phyloP scores from a whole-genome alignment of 768 basidiomycete genomes.

The Leccinum variicolor region DNA sequence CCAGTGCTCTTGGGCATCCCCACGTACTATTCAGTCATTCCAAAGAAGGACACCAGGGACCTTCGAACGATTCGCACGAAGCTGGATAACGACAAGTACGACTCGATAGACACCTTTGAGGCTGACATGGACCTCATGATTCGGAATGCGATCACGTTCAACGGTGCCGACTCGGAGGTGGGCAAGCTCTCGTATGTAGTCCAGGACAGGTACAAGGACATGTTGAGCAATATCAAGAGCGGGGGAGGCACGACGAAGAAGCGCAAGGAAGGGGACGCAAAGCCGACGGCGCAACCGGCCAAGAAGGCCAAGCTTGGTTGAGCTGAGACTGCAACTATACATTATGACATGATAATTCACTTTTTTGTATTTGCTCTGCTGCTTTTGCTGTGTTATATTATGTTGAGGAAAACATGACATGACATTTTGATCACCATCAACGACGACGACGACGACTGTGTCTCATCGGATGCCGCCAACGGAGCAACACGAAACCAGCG shows the following conservation, averaged over 20 bases:
- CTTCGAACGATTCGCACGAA: constrained; percentile 76
- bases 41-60: constrained; percentile 83
- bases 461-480: constrained; percentile 19
- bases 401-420: constrained; percentile 6
- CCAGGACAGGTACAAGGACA: constrained; percentile 50
- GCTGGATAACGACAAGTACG: constrained; percentile 81
- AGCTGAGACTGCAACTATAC: constrained; percentile 26
- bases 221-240: constrained; percentile 41
- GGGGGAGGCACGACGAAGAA: constrained; percentile 55
- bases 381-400: constrained; percentile 29
- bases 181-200: constrained; percentile 55
- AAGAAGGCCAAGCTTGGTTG: constrained; percentile 68
- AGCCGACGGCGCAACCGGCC: constrained; percentile 54
- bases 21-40: constrained; percentile 83
- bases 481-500: constrained; percentile 12
- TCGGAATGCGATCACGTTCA: constrained; percentile 85
- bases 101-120: constrained; percentile 72
- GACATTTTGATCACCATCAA: not conserved
- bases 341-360: constrained; percentile 29
- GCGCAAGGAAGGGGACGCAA: constrained; percentile 66
- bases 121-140: constrained; percentile 88
- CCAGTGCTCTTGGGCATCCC: constrained; percentile 80
- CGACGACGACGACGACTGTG: not conserved
- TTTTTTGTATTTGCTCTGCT: constrained; percentile 28
- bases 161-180: constrained; percentile 79